These are phyloP conservation scores for Candida nanaspora DNA, from an alignment of 805 yeast species.

Conservation along the genomic window DNA sequence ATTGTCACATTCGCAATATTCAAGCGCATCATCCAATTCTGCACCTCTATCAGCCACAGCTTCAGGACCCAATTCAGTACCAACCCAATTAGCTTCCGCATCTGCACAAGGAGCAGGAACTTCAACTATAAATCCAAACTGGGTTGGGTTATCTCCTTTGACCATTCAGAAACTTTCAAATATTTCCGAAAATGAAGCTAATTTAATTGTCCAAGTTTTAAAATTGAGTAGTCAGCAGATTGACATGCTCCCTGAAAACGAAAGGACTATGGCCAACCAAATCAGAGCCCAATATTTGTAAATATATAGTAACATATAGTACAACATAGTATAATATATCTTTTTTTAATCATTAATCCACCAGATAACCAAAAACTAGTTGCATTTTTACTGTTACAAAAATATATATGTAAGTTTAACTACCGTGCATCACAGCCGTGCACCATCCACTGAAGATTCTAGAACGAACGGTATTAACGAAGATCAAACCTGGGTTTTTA, in stretches of 20 bases:
- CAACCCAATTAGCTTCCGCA: constrained; percentile 7
- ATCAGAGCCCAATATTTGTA: constrained; percentile 43
- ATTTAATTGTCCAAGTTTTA: constrained; percentile 46
- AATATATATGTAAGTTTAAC: too few relatives aligned
- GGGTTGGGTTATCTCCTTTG: constrained; percentile 41
- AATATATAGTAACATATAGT: neutral
- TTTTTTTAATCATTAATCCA: neutral
- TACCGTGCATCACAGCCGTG: too few relatives aligned
- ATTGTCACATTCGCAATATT: neutral
- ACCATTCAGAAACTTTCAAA: constrained; percentile 43
- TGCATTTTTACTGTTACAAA: too few relatives aligned
- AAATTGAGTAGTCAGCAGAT: constrained; percentile 44
- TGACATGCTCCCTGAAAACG: constrained; percentile 40
- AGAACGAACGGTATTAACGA: too few relatives aligned
- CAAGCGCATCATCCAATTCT: too few relatives aligned
- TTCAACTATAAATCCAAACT: constrained; percentile 30
- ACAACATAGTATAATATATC: neutral
- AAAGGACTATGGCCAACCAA: constrained; percentile 47
- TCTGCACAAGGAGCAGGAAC: neutral
- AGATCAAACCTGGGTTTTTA: too few relatives aligned
- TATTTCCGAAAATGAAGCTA: constrained; percentile 52
- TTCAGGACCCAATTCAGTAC: constrained; percentile 6
- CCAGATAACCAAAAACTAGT: too few relatives aligned
- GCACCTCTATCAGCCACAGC: neutral
- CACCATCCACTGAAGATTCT: too few relatives aligned